Conservation (phyloP, 192 early-diverging fungal species). For the Phlyctochytrium planicorne region DNA sequence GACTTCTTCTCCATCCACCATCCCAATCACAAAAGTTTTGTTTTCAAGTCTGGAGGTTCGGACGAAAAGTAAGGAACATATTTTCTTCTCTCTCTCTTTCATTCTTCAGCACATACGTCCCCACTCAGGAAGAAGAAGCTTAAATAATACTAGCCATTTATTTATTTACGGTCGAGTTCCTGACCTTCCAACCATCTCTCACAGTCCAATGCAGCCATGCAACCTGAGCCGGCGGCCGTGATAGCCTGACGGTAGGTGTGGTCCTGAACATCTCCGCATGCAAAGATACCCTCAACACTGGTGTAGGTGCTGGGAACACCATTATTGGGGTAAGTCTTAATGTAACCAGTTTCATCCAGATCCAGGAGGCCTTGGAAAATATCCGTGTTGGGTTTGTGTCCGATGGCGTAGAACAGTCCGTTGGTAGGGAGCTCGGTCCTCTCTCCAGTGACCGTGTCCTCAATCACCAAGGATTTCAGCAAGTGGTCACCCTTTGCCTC, state of each 20-base stretch:
- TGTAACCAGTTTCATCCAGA: constrained; percentile 85
- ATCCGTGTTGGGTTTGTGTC: constrained; percentile 79
- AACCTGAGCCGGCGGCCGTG: constrained; percentile 94
- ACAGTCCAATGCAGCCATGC: constrained; percentile 95
- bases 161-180: not conserved
- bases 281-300: constrained; percentile 87
- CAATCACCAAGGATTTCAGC: constrained; percentile 67
- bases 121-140: too few species aligned
- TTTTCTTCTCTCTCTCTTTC: too few species aligned
- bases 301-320: constrained; percentile 62
- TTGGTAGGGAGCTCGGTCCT: constrained; percentile 66
- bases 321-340: constrained; percentile 62
- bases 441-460: constrained; percentile 68
- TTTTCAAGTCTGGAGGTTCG: too few species aligned
- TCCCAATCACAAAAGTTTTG: too few species aligned
- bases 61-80: too few species aligned
- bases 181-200: constrained; percentile 82
- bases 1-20: too few species aligned
- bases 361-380: constrained; percentile 61
- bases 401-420: constrained; percentile 97
- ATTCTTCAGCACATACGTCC: too few species aligned
- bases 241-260: constrained; percentile 92
- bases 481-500: constrained; percentile 81
- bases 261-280: constrained; percentile 96
- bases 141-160: too few species aligned